Evolutionary conservation across 2,329 filamentous ascomycete species (phyloP).

Genomic region (Teratosphaeria destructans): DNA sequence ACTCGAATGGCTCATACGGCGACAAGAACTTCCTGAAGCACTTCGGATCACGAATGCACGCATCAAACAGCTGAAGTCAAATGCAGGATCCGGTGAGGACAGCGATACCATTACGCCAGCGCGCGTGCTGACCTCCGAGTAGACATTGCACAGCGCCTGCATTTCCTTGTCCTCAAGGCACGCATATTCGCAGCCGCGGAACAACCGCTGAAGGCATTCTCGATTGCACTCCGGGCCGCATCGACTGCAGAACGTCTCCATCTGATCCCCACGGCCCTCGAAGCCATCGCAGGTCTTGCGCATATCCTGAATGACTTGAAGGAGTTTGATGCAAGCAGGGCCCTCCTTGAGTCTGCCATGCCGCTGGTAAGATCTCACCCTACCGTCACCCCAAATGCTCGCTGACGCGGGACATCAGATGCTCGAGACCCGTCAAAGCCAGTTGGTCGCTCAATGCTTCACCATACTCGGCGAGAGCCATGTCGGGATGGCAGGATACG

Average conservation of each 20-base stretch:
- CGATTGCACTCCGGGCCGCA: slow-evolving; percentile 63
- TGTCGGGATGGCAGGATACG: slow-evolving; percentile 61
- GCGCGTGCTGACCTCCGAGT: slow-evolving; percentile 11
- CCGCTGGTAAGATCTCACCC: slow-evolving; percentile 47
- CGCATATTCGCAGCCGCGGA: slow-evolving; percentile 58
- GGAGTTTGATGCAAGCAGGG: slow-evolving; percentile 58
- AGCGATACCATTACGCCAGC: background rate
- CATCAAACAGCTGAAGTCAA: slow-evolving; percentile 40
- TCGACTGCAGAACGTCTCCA: slow-evolving; percentile 61
- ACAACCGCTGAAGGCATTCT: slow-evolving; percentile 64
- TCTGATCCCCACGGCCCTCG: slow-evolving; percentile 61
- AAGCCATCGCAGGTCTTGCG: slow-evolving; percentile 56
- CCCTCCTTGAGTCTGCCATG: slow-evolving; percentile 57
- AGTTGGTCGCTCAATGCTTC: slow-evolving; percentile 57
- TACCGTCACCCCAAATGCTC: background rate
- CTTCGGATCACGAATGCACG: slow-evolving; percentile 45
- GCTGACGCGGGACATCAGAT: slow-evolving; percentile 19
- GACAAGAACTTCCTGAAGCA: slow-evolving; percentile 43
- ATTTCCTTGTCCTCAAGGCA: slow-evolving; percentile 63
- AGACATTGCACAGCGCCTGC: slow-evolving; percentile 58
- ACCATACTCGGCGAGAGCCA: slow-evolving; percentile 63
- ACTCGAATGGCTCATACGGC: slow-evolving; percentile 48
- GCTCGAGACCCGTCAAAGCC: slow-evolving; percentile 57
- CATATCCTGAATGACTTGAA: slow-evolving; percentile 58
- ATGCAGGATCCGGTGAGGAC: slow-evolving; percentile 6